Conservation (phyloP, 2,329 filamentous ascomycete species). For the Aspergillus tamarii region DNA sequence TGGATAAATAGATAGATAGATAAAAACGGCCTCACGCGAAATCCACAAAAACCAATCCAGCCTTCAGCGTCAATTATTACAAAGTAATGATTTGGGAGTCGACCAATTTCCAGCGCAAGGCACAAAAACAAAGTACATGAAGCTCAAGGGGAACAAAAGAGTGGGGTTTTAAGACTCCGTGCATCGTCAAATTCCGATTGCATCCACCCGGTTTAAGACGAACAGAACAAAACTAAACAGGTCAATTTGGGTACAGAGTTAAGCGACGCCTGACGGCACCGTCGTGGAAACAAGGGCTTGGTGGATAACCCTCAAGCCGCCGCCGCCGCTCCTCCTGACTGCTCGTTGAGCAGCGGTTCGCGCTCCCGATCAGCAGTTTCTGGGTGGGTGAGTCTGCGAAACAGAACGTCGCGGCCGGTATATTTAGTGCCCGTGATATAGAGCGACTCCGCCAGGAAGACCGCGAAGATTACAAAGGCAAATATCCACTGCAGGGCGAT, state of each 20-base stretch:
- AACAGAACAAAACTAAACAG: neutral
- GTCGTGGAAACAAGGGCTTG: neutral
- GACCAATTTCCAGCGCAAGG: neutral
- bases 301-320: neutral
- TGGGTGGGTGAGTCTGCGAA: constrained; percentile 35
- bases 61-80: neutral
- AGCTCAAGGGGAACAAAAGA: neutral
- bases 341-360: constrained; percentile 55
- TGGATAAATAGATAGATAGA: neutral
- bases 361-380: constrained; percentile 56
- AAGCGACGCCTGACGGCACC: neutral
- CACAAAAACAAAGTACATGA: too few relatives aligned
- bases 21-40: neutral
- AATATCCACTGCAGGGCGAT: constrained; percentile 92
- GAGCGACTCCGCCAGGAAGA: constrained; percentile 71
- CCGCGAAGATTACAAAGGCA: constrained; percentile 77
- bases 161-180: neutral
- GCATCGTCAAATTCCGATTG: neutral
- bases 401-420: constrained; percentile 39
- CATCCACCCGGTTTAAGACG: neutral
- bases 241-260: neutral
- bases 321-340: constrained; percentile 7
- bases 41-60: neutral
- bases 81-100: neutral
- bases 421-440: constrained; percentile 41